Evolutionary conservation across 371 early-diverging fungal species (phyloP), one percentile per base, ranked within the genome.

Genomic region (Mortierella sp.): DNA sequence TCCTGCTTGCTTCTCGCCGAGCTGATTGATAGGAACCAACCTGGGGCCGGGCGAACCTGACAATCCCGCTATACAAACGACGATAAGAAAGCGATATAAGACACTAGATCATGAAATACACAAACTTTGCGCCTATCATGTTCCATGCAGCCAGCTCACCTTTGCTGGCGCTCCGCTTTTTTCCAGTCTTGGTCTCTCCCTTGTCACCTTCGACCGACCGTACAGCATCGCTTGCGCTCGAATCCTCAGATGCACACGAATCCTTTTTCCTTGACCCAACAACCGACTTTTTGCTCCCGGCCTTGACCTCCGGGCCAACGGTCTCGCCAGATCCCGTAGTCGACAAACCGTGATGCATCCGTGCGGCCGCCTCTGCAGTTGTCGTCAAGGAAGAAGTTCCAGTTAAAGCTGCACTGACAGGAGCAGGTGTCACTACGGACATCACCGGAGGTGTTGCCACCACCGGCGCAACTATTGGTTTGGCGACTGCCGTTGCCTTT

Each of bases 11-110:
- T 75, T 74, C 27, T 75, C 80, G 35, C 77, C 80, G 27, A 83
- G 60, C 27, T 80, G 74, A 55, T 80, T 65, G 43, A 83, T 83
- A 8, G 84, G 80, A 4, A 83, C 84, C 51, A 83, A n/a, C 27
- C 46, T 73, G 2, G 84, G 84, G 3, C 84, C 84, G 0, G 77
- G 16, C 0, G 78, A 27, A 6, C 11, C 65, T 21, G 74, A n/a
- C 35, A 71, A 3, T 0, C 71, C 16, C 8, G 70, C 73, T 74
- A 60, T n/a, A 24, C 18, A 8, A 6, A 12, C 18, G 27, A 43
- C 1, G 3, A 49, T n/a, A 8, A 21, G 3, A 18, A 54, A 1
- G 27, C 6, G 51, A 4, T 27, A 16, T 18, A 32, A 65, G 49
- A 35, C 11, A 24, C 5, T 21, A 49, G 35, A 35, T 1, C 27